These are phyloP conservation scores for Skeletonema costatum DNA, from an alignment of 108 stramenopile species.

Conservation along the genomic window DNA sequence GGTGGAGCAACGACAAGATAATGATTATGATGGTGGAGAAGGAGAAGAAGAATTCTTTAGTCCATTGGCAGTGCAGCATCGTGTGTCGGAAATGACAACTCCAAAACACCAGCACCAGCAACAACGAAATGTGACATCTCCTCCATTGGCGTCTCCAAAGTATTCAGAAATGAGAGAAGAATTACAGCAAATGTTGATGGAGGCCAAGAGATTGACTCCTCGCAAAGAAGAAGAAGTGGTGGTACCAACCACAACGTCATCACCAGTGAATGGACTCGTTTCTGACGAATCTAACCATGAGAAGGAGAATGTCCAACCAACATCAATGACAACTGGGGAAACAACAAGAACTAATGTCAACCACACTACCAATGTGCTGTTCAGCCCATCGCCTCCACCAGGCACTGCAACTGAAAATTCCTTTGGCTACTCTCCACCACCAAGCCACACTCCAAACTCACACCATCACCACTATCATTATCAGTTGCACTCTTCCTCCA, in stretches of 20 bases:
- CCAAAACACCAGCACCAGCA: not conserved
- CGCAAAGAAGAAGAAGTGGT: not conserved
- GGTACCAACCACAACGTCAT: too few species aligned
- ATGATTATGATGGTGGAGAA: not conserved
- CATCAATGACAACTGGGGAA: not conserved
- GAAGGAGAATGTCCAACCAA: not conserved
- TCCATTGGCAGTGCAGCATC: not conserved
- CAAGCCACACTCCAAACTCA: not conserved
- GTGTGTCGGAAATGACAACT: not conserved
- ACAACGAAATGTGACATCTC: not conserved
- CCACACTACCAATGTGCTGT: not conserved
- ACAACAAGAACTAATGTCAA: not conserved
- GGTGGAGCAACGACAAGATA: not conserved
- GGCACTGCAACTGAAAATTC: not conserved
- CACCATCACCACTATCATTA: not conserved
- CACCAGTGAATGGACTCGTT: not conserved
- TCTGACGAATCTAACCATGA: not conserved
- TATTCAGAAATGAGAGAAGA: not conserved
- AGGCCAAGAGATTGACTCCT: not conserved
- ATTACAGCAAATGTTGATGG: not conserved
- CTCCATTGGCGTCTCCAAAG: not conserved
- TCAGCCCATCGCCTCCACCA: not conserved
- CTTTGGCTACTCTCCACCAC: not conserved
- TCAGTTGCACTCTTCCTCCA: too few species aligned
- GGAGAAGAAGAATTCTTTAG: not conserved